Base-by-base conservation (phyloP, 2,329 filamentous ascomycete genomes). In the Cladophialophora psammophila region DNA sequence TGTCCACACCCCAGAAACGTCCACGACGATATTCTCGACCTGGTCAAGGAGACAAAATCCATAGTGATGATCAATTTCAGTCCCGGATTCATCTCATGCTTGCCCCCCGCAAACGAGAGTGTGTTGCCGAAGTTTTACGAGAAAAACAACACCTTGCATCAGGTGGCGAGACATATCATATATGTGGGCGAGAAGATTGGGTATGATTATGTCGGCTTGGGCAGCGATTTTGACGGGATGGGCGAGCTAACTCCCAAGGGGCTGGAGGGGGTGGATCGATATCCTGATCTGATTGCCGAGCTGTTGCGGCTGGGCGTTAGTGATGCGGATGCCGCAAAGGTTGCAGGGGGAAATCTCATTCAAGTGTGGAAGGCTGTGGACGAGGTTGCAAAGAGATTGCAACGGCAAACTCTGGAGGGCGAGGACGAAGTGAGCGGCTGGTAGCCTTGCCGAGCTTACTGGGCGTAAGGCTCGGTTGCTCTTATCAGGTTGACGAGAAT, bases 1-100 rank as follows among this genome's bases (percentile, higher is more conserved):
- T 97, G 93, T 76, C 92, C 92, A 7, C 93, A 97, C 78, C 92
- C 93, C 9, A 87, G 94, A 38, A 98, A 98, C 73, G 94, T 96
- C 7, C 91, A 92, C 0, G 93, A 98, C 71, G 86, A 94, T 64
- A 88, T 97, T 13, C 82, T 98, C 7, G 80, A 90, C 45, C 82
- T 95, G 0, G 91, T 97, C 42, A 92, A 91, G 77, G 78, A 87
- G 73, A 87, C 85, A 2, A 87, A 90, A 69, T 91, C 90, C 2
- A 74, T 98, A 9, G 91, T 97, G 61, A 96, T 97, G 93, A 88
- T 97, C 69, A 97, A 96, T 77, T 96, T 97, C 75, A 83, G 87
- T 15, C 92, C 93, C 0, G 88, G 89, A 18, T 97, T 97, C 77
- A 87, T 97, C 68, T 91, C 90, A 34, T 97, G 94, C 77, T 82